A percentile compares a stretch with the other conserved stretches of the same genome.
These are phyloP conservation scores for Scytalidium sp. DNA, from an alignment of 2,329 filamentous ascomycete species.

Conservation along the genomic window DNA sequence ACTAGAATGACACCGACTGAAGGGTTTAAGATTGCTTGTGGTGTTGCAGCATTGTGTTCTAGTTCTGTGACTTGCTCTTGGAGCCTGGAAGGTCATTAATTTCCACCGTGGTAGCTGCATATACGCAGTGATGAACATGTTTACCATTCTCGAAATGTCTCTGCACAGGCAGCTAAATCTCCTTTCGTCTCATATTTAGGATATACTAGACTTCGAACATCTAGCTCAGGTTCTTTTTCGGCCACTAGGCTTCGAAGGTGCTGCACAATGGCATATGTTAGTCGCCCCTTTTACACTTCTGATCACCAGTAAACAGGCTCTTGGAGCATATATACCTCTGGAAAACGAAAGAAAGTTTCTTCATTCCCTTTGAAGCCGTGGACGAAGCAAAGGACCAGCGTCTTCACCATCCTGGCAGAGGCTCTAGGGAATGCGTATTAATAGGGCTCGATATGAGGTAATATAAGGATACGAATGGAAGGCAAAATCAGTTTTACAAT, in stretches of 20 bases:
- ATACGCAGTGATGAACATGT: neutral
- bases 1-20: conserved; percentile 76
- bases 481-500: no score
- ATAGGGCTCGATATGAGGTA: neutral
- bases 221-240: conserved; percentile 56
- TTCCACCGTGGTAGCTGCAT: neutral
- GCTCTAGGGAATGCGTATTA: neutral
- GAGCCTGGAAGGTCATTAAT: conserved; percentile 49
- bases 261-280: conserved; percentile 14
- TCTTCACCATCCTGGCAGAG: conserved; percentile 46
- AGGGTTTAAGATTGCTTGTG: conserved; percentile 77
- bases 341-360: conserved; percentile 67
- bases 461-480: neutral
- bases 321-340: conserved; percentile 41
- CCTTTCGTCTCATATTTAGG: conserved; percentile 72
- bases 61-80: conserved; percentile 79
- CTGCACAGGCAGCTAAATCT: conserved; percentile 54
- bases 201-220: conserved; percentile 61
- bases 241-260: conserved; percentile 58
- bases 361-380: conserved; percentile 73
- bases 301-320: neutral
- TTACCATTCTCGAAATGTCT: conserved; percentile 52
- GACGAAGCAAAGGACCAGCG: conserved; percentile 68
- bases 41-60: conserved; percentile 66
- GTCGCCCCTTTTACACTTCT: neutral